Evolutionary conservation across 2,329 filamentous ascomycete genomes (phyloP).

Genomic region (Plectosphaerella plurivora): DNA sequence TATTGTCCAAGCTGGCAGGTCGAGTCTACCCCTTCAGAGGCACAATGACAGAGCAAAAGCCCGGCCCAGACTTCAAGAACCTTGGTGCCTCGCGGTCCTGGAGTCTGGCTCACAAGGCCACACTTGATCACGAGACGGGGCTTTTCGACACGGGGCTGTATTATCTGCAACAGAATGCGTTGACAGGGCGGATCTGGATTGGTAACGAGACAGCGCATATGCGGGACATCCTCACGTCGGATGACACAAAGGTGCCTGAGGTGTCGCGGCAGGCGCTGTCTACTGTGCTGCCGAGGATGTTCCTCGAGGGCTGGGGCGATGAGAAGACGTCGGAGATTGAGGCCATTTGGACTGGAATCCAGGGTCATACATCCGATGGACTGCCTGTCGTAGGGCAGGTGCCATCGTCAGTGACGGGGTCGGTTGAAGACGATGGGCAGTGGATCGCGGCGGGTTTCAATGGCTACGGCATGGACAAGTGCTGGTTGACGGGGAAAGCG

Average conservation of each 20-base stretch:
- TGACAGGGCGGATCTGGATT: conserved; percentile 3
- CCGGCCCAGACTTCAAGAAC: conserved; percentile 11
- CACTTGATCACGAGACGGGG: background rate
- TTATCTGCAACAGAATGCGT: conserved; percentile 10
- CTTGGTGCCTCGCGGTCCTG: conserved; percentile 10
- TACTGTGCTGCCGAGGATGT: background rate
- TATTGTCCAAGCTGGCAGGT: conserved; percentile 32
- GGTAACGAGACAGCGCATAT: conserved; percentile 7
- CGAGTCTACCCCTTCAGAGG: conserved; percentile 31
- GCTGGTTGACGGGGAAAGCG: conserved; percentile 12
- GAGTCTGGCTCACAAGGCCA: conserved; percentile 5
- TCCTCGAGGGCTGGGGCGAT: conserved; percentile 1
- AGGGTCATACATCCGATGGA: conserved; percentile 7
- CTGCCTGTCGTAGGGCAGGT: conserved; percentile 9
- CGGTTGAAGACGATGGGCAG: background rate
- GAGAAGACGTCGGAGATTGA: conserved; percentile 1
- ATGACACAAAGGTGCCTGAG: conserved; percentile 2
- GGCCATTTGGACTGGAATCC: conserved; percentile 6
- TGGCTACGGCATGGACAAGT: conserved; percentile 16
- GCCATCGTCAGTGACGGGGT: background rate
- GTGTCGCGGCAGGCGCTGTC: background rate
- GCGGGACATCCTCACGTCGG: conserved; percentile 3
- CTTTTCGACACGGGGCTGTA: conserved; percentile 3
- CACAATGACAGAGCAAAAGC: conserved; percentile 36
- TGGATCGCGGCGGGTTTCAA: conserved; percentile 16